Evolutionary conservation across 768 basidiomycete species (phyloP), one percentile per base, ranked within the genome.

Genomic region (Terana coerulea): DNA sequence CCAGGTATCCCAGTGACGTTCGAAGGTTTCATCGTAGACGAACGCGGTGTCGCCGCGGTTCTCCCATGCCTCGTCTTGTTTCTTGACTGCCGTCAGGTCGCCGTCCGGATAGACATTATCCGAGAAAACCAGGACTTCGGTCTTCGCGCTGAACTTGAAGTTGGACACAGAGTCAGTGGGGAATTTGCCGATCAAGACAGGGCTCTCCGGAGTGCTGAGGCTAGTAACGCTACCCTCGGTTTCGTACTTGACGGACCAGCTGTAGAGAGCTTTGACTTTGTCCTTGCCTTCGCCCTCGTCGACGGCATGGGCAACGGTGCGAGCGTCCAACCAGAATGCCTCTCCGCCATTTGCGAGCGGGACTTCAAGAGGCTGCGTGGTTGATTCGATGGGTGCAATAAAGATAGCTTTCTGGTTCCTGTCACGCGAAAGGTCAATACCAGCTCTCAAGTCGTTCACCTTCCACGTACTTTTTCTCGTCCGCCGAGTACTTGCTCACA

Each of bases 81-180:
- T 74, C 55, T 75, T 78, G 22, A 86, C 85, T 9, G 81, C 75
- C 33, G 76, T 80, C 41, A 97, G 69, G 54, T 86, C 77, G 1
- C 84, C 86, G 53, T 95, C 88, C 2, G 79, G 68, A 63, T 89
- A 86, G 4, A 95, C 91, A 48, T 81, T 75, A 29, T 89, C 91
- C 0, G 91, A 88, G 72, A 99, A 98, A 5, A 91, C 83, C 31
- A 99, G 78, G 40, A 76, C 60, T 14, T 80, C 80, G 3, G 78
- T 71, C n/a, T 69, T 62, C 24, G 71, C 57, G 25, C 77, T 77
- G 63, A 80, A 88, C 47, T 78, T 80, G 72, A 91, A 92, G 70
- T 90, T 89, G 39, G 78, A 68, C 1, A 80, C 80, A 26, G 79
- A 77, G 49, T 79, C 78, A 37, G 84, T 81, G 8, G 88, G 88